Base-by-base conservation (phyloP, 257 asterid genomes). In the Capsicum chinense region DNA sequence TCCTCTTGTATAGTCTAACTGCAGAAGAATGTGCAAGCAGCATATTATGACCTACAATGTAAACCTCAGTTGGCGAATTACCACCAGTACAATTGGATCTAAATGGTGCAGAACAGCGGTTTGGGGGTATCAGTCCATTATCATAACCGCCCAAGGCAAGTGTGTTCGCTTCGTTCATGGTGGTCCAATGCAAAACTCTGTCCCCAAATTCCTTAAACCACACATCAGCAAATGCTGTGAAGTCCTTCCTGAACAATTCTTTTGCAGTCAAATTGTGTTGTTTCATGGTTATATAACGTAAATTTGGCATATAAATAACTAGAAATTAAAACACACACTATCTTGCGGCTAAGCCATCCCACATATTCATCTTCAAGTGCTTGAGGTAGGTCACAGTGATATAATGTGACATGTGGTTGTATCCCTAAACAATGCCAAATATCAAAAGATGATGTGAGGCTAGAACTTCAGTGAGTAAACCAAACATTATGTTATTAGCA, bases 201-300 rank as follows among this genome's bases (percentile, higher is more conserved):
- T 91, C 92, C 5, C 95, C 95, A 57, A 91, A 92, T 59, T 90
- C 94, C 84, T 85, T 85, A 69, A 92, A 92, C 84, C 94, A 92
- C 68, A 88, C 90, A 54, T 91, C 90, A 6, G 91, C 93, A 69
- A 81, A 91, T 48, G 85, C 85, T 7, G 58, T 80, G 85, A 92
- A 92, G 85, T 92, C 95, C 74, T 89, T 86, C 88, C 95, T 92
- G 87, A 9, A 48, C 11, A 6, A 19, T 7, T 15, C 17, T 26
- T 13, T 52, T 11, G 33, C 16, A 26, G 3, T 26, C 11, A 16
- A 21, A 21, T 79, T 10, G 9, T 58, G 26, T 58, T 58, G 63
- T 58, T 8, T 58, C 63, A 3, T 57, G 62, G 19, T 15, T 6
- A 16, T 57, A 57, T 57, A 19, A 57, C 15, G 62, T 57, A 57